These are phyloP conservation scores for Leishmania lainsoni DNA, from an alignment of 208 protist genomes.

Conservation along the genomic window DNA sequence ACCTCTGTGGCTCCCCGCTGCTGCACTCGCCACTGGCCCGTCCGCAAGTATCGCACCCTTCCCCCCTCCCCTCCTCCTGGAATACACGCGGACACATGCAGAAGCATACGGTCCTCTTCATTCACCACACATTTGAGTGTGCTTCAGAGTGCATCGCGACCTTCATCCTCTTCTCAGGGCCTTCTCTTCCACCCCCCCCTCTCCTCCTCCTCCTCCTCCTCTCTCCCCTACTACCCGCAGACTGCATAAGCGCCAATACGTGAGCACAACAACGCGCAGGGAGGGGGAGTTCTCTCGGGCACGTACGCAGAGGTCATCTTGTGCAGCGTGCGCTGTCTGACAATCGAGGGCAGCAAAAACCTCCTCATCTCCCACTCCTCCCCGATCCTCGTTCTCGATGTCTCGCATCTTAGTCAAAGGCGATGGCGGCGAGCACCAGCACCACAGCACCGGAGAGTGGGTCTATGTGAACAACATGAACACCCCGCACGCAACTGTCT, in stretches of 20 bases:
- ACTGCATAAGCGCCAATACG: background rate
- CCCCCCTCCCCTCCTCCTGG: background rate
- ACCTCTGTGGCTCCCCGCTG: background rate
- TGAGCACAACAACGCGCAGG: background rate
- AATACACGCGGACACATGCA: constrained; percentile 1
- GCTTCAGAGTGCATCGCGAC: background rate
- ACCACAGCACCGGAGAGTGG: constrained; percentile 16
- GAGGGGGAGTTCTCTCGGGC: background rate
- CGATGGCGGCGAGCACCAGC: constrained; percentile 5
- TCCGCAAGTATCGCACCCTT: background rate
- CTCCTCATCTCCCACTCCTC: background rate
- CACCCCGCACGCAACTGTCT: constrained; percentile 56
- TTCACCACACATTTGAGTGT: background rate
- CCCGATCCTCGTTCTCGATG: background rate
- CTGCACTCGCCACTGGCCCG: background rate
- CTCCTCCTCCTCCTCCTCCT: no score
- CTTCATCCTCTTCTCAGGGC: background rate
- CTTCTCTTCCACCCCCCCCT: background rate
- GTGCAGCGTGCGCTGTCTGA: background rate
- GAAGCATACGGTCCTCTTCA: background rate
- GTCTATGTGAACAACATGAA: constrained; percentile 92
- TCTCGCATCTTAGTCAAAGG: constrained; percentile 16
- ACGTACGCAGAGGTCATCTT: background rate
- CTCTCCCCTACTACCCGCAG: background rate
- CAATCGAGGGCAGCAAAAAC: background rate